Conservation (phyloP, 179 eudicot species). For the Beta lomatogona region DNA sequence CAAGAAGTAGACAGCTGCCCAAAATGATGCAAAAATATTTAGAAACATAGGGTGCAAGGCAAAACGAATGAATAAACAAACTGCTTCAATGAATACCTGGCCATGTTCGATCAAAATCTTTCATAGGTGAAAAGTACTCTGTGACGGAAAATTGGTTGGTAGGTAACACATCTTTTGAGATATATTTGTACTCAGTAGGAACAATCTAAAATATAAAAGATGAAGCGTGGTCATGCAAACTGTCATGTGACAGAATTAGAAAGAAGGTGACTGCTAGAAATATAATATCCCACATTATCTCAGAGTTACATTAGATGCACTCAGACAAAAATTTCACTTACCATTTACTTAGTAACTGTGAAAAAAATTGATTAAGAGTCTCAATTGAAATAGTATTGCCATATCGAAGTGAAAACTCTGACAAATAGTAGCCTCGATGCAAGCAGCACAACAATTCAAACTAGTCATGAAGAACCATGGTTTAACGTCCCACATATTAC, state of each 20-base stretch:
- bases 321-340: conserved; percentile 10
- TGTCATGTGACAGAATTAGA: neutral
- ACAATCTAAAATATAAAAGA: conserved; percentile 65
- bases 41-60: conserved; percentile 1
- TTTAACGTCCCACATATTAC: conserved; percentile 8
- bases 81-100: conserved; percentile 55
- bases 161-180: conserved; percentile 81
- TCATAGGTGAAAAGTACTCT: conserved; percentile 89
- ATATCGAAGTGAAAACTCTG: neutral
- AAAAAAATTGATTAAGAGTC: neutral
- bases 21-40: conserved; percentile 4
- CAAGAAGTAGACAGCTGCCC: conserved; percentile 91
- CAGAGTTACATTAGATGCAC: conserved; percentile 1
- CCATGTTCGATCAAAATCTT: conserved; percentile 82
- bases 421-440: neutral
- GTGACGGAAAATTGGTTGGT: conserved; percentile 98
- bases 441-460: neutral
- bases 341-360: neutral
- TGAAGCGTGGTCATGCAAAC: conserved; percentile 12
- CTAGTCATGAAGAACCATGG: neutral
- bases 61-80: conserved; percentile 20
- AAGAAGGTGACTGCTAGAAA: neutral
- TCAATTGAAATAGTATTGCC: neutral
- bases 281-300: neutral
- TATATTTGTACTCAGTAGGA: conserved; percentile 87